Conservation (phyloP, 1,284 basidiomycete species). For the Rhodotorula glutinis region DNA sequence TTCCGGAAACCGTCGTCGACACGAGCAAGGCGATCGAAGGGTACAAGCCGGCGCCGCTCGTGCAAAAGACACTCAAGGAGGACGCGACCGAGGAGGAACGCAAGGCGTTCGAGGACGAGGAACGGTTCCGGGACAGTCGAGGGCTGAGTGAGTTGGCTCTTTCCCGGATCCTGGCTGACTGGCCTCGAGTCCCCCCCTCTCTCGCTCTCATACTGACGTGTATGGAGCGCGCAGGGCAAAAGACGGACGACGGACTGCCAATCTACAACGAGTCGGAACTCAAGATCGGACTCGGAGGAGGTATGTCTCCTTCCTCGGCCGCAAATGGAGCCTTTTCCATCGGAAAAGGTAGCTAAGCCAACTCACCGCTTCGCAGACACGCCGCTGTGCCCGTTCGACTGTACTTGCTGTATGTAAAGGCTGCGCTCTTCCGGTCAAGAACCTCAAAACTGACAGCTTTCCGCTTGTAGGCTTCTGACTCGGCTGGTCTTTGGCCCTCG, state of each 20-base stretch:
- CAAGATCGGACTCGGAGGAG: slow-evolving; percentile 41
- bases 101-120: slow-evolving; percentile 30
- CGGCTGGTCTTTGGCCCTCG: too few relatives aligned
- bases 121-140: slow-evolving; percentile 34
- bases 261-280: slow-evolving; percentile 42
- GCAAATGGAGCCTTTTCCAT: too few relatives aligned
- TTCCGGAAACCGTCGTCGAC: slow-evolving; percentile 28
- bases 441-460: too few relatives aligned
- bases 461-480: too few relatives aligned
- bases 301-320: slow-evolving; percentile 6
- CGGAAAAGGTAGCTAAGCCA: too few relatives aligned
- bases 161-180: background rate
- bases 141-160: slow-evolving; percentile 24
- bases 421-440: too few relatives aligned
- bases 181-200: too few relatives aligned
- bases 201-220: background rate
- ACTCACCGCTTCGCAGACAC: too few relatives aligned
- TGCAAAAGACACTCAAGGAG: background rate
- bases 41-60: slow-evolving; percentile 16
- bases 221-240: slow-evolving; percentile 23
- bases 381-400: slow-evolving; percentile 42
- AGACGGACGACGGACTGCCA: slow-evolving; percentile 43
- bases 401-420: slow-evolving; percentile 38
- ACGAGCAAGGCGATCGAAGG: slow-evolving; percentile 25
- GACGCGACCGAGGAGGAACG: slow-evolving; percentile 26